A percentile compares a stretch with the other conserved stretches of the same genome.
Evolutionary conservation across 1,284 basidiomycete genomes (phyloP).

Genomic region (Waitea zeae): DNA sequence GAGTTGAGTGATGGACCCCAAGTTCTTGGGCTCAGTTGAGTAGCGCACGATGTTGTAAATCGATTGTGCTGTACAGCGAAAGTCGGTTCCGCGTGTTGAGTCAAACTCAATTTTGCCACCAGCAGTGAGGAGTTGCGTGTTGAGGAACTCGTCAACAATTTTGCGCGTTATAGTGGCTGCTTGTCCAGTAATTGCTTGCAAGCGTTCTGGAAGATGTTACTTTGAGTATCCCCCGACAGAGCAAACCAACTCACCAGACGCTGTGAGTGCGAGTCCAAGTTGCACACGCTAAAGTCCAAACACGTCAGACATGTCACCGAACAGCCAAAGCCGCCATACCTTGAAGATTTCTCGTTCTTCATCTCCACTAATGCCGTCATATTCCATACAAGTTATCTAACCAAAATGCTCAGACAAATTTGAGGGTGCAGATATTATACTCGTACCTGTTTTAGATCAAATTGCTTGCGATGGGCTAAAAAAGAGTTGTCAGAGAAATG

Average conservation of each 20-base stretch:
- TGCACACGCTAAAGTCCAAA: conserved; percentile 47
- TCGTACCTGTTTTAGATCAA: too few species aligned
- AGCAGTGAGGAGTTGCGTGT: conserved; percentile 20
- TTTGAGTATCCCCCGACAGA: too few species aligned
- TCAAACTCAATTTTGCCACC: conserved; percentile 35
- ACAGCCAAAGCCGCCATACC: conserved; percentile 15
- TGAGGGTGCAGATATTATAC: too few species aligned
- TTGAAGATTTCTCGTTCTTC: conserved; percentile 67
- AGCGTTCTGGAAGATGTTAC: too few species aligned
- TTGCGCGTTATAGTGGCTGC: too few species aligned
- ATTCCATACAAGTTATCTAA: conserved; percentile 61
- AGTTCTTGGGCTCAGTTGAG: conserved; percentile 14
- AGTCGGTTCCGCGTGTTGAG: conserved; percentile 38
- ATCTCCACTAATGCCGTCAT: conserved; percentile 35
- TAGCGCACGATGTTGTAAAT: conserved; percentile 31
- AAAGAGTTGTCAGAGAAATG: too few species aligned
- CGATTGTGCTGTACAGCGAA: conserved; percentile 37
- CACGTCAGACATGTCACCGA: not conserved
- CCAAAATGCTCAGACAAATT: too few species aligned
- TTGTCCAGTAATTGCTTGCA: too few species aligned
- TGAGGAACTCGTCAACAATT: too few species aligned
- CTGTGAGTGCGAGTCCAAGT: conserved; percentile 61
- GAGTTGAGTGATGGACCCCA: conserved; percentile 21
- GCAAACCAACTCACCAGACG: conserved; percentile 23
- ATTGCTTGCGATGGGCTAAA: too few species aligned